A percentile compares a stretch with the other conserved stretches of the same genome.
These are phyloP conservation scores for Anisodus tanguticus DNA, from an alignment of 257 asterid genomes.

Conservation along the genomic window DNA sequence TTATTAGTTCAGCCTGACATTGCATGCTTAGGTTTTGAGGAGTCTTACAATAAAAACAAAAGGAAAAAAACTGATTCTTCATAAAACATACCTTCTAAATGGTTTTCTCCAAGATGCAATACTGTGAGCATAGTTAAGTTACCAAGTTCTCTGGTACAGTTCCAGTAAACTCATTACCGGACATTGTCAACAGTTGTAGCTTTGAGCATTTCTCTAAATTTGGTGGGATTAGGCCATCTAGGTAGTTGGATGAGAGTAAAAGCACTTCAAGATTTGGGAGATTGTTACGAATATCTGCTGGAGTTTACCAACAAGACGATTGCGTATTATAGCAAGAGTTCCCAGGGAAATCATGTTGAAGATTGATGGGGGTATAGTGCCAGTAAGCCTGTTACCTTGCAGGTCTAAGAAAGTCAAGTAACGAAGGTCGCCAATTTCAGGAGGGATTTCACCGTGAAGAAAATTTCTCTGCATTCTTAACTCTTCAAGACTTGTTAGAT, in stretches of 20 bases:
- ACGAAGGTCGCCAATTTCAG: not conserved
- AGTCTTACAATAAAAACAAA: not conserved
- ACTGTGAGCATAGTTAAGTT: slow-evolving; percentile 5
- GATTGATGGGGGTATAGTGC: not conserved
- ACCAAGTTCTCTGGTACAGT: slow-evolving; percentile 17
- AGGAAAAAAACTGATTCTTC: not conserved
- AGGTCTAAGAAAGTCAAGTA: not conserved
- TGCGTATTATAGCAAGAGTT: slow-evolving; percentile 2
- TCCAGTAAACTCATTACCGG: slow-evolving; percentile 15
- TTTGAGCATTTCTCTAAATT: slow-evolving; percentile 22
- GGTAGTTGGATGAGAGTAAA: not conserved
- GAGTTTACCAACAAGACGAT: slow-evolving; percentile 14
- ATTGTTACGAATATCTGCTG: slow-evolving; percentile 2
- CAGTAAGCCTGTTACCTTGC: not conserved
- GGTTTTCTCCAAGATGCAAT: slow-evolving; percentile 21
- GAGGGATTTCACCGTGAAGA: slow-evolving; percentile 8
- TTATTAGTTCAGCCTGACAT: not conserved
- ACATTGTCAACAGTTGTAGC: slow-evolving; percentile 9
- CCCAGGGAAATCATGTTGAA: slow-evolving; percentile 11
- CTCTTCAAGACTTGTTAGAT: not conserved
- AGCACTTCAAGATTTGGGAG: slow-evolving; percentile 6
- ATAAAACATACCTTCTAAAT: not conserved
- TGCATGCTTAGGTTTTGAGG: not conserved
- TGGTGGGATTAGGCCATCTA: slow-evolving; percentile 1
- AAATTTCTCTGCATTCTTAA: slow-evolving; percentile 6